phyloP scores from a whole-genome alignment of 2,329 filamentous ascomycete species.

The Beauveria pseudobassiana region DNA sequence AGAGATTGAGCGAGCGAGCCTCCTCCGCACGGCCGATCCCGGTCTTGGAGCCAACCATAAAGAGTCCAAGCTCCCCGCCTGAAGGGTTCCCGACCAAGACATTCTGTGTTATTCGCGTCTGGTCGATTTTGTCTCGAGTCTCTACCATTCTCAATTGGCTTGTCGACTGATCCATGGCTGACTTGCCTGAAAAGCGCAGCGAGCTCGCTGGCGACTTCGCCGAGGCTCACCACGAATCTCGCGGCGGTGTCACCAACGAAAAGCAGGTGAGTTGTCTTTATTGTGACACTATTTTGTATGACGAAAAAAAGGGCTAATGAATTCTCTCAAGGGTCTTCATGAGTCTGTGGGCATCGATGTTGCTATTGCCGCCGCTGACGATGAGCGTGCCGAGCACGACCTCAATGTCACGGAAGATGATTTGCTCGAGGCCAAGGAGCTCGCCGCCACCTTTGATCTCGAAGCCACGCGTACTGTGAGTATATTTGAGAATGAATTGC shows the following conservation, averaged over 20 bases:
- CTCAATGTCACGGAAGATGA: constrained; percentile 27
- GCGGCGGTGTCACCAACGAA: background rate
- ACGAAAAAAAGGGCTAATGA: background rate
- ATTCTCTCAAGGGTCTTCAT: background rate
- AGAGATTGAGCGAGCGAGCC: background rate
- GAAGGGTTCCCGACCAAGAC: background rate
- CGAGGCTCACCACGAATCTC: background rate
- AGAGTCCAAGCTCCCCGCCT: background rate
- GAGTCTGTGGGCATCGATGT: background rate
- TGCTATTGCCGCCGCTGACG: background rate
- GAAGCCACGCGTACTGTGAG: constrained; percentile 19
- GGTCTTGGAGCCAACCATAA: background rate
- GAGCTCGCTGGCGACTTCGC: constrained; percentile 2
- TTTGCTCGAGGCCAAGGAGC: constrained; percentile 24
- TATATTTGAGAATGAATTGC: background rate
- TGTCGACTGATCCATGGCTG: constrained; percentile 5
- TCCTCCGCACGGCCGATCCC: background rate
- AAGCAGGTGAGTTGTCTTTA: background rate
- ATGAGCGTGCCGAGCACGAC: constrained; percentile 9
- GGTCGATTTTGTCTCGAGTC: background rate
- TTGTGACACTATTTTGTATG: background rate
- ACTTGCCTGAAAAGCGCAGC: constrained; percentile 6
- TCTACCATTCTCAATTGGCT: background rate
- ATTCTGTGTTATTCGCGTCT: background rate
- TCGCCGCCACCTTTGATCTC: constrained; percentile 20